phyloP scores from a whole-genome alignment of 1,284 basidiomycete species.

The Anthracocystis setariae region DNA sequence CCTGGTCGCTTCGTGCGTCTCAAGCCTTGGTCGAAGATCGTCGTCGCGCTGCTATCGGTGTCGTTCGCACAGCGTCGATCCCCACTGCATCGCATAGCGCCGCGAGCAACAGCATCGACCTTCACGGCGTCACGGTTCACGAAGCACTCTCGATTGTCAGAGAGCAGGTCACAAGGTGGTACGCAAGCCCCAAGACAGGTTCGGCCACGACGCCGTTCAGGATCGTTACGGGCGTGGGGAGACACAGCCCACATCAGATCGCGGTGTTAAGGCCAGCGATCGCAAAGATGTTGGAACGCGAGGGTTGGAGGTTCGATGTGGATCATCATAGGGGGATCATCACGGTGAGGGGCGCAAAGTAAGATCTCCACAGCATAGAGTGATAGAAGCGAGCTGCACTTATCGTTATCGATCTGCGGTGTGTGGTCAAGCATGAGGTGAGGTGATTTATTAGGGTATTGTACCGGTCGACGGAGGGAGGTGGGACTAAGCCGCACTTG shows the following conservation, averaged over 20 bases:
- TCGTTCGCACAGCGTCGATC: conserved; percentile 11
- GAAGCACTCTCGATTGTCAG: conserved; percentile 67
- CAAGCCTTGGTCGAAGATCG: conserved; percentile 65
- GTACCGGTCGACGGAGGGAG: too few species aligned
- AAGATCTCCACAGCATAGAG: neutral
- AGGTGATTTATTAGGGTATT: conserved; percentile 25
- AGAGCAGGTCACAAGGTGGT: conserved; percentile 64
- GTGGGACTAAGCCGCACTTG: too few species aligned
- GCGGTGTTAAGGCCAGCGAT: conserved; percentile 67
- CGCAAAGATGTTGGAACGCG: conserved; percentile 61
- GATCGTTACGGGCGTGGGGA: conserved; percentile 68
- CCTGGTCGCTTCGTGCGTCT: conserved; percentile 65
- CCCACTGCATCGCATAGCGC: conserved; percentile 8
- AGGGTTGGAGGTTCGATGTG: conserved; percentile 63
- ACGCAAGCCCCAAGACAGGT: conserved; percentile 32
- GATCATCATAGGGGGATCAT: conserved; percentile 45
- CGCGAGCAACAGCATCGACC: conserved; percentile 60
- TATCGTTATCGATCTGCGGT: too few species aligned
- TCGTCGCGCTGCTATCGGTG: conserved; percentile 38
- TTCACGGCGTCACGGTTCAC: conserved; percentile 67
- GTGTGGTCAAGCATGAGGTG: too few species aligned
- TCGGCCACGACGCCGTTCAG: conserved; percentile 52
- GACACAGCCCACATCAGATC: conserved; percentile 64
- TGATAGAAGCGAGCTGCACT: too few species aligned
- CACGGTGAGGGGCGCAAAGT: conserved; percentile 41